Conservation (phyloP, 805 yeast species). For the Myxozyma monticola region DNA sequence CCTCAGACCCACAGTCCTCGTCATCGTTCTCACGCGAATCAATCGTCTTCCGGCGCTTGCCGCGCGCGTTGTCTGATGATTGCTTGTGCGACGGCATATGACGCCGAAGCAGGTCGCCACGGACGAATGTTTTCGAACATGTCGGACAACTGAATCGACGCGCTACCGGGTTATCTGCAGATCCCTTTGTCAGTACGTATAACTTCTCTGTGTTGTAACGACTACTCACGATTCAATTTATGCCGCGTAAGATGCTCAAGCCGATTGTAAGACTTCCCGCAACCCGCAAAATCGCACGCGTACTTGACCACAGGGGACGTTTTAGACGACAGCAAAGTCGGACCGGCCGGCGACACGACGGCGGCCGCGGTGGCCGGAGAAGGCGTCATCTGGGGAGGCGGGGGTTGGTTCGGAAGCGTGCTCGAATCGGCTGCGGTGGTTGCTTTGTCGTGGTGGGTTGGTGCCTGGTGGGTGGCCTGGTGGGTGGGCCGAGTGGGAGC, state of each 20-base stretch:
- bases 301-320: neutral
- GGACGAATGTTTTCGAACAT: slow-evolving; percentile 26
- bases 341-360: too few species aligned
- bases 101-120: slow-evolving; percentile 23
- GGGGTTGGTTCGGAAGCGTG: neutral
- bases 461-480: neutral
- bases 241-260: slow-evolving; percentile 35
- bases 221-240: slow-evolving; percentile 32
- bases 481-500: neutral
- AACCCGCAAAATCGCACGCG: slow-evolving; percentile 23
- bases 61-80: neutral
- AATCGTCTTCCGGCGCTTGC: slow-evolving; percentile 3
- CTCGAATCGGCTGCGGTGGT: neutral
- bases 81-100: slow-evolving; percentile 20
- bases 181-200: neutral
- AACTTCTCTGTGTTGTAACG: too few species aligned
- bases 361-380: neutral
- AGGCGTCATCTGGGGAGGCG: neutral
- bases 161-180: slow-evolving; percentile 33
- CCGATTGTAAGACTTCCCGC: slow-evolving; percentile 32
- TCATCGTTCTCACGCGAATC: neutral
- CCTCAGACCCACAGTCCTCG: too few species aligned
- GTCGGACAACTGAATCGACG: slow-evolving; percentile 30
- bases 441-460: neutral
- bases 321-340: too few species aligned